phyloP scores from a whole-genome alignment of 768 basidiomycete species.

The Zangia roseola region DNA sequence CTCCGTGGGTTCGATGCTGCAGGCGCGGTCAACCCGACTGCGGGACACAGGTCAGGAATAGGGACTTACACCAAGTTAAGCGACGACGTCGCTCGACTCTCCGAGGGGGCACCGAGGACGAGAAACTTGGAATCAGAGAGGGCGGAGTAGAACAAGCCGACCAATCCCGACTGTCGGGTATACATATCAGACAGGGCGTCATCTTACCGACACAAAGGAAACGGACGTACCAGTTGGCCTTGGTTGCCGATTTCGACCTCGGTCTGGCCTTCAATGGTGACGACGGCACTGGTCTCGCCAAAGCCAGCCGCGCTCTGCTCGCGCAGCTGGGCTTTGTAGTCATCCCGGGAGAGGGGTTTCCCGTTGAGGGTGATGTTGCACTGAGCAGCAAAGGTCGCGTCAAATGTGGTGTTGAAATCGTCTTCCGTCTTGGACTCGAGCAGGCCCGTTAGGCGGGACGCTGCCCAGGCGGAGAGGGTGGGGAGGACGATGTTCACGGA shows the following conservation, averaged over 20 bases:
- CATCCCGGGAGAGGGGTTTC: conserved; percentile 34
- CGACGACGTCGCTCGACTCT: conserved; percentile 34
- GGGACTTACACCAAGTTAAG: conserved; percentile 38
- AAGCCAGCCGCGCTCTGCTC: conserved; percentile 24
- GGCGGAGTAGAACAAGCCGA: conserved; percentile 40
- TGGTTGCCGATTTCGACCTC: conserved; percentile 26
- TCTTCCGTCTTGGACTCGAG: conserved; percentile 37
- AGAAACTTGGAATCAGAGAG: conserved; percentile 33
- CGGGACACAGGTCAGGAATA: background rate
- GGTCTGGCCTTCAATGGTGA: conserved; percentile 27
- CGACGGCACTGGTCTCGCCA: conserved; percentile 13
- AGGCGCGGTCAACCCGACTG: background rate
- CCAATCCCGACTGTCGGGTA: conserved; percentile 25
- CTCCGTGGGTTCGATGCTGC: conserved; percentile 32
- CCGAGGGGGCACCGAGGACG: conserved; percentile 34
- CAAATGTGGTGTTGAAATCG: conserved; percentile 39
- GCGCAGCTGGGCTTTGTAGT: conserved; percentile 40
- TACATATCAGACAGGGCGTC: background rate
- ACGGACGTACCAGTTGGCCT: conserved; percentile 25
- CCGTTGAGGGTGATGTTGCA: conserved; percentile 44
- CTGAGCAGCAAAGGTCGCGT: conserved; percentile 38
- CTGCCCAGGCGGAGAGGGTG: conserved; percentile 41
- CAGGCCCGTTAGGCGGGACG: conserved; percentile 38
- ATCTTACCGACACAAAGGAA: no score
- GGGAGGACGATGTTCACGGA: conserved; percentile 36